Percentiles rank a stretch among this genome's conserved stretches.
Conservation (phyloP, 305 asterid species). For the Vinca major region DNA sequence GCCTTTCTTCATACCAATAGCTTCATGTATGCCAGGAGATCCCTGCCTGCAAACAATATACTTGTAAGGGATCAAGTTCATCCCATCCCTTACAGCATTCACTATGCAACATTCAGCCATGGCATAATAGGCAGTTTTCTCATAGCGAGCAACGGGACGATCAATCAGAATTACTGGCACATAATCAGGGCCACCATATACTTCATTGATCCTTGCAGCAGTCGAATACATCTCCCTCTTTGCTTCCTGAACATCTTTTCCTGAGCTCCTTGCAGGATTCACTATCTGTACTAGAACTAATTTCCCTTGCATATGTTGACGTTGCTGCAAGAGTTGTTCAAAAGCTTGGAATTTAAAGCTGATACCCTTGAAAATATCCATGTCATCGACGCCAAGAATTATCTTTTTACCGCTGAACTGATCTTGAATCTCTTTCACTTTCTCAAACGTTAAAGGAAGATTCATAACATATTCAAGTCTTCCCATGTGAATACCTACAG, state of each 20-base stretch:
- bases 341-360: constrained; percentile 72
- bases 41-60: constrained; percentile 81
- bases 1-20: constrained; percentile 32
- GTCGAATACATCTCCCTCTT: constrained; percentile 62
- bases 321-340: constrained; percentile 54
- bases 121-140: constrained; percentile 79
- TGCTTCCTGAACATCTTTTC: constrained; percentile 78
- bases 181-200: constrained; percentile 40
- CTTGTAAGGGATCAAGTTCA: constrained; percentile 87
- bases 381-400: constrained; percentile 76
- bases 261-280: constrained; percentile 77
- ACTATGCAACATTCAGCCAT: constrained; percentile 79
- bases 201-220: constrained; percentile 49
- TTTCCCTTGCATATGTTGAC: constrained; percentile 35
- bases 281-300: constrained; percentile 69
- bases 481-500: constrained; percentile 78
- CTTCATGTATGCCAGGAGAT: constrained; percentile 41
- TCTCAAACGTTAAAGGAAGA: constrained; percentile 46
- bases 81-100: constrained; percentile 86
- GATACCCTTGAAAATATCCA: constrained; percentile 89
- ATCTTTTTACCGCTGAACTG: constrained; percentile 56
- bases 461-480: constrained; percentile 60
- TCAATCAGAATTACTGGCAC: constrained; percentile 65
- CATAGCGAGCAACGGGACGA: constrained; percentile 58
- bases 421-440: constrained; percentile 55